Base-by-base conservation (phyloP, 2,329 filamentous ascomycete genomes). In the Thermoascus crustaceus region DNA sequence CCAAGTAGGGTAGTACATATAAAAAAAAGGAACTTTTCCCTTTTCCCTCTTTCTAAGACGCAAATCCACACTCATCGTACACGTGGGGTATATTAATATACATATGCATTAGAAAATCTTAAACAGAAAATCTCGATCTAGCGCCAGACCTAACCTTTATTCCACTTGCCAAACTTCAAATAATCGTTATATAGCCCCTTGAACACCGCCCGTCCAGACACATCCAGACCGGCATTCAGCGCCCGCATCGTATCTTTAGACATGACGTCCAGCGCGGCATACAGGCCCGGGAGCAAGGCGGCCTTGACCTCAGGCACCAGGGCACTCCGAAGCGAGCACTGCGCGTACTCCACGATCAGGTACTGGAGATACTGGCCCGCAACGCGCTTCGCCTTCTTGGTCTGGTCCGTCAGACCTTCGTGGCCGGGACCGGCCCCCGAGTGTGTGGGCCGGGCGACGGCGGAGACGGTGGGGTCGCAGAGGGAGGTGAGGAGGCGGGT, bases 391-490 rank as follows among this genome's bases (percentile, higher is more conserved):
- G 75, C 73, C 38, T 72, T 73, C 46, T 75, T 75, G 8, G 73
- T 72, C 38, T 74, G 69, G 42, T 80, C 76, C 17, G 71, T 71
- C 17, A 81, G 66, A 1, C 61, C 61, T 46, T 66, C 61, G 30
- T 60, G 59, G 5, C 64, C 61, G 11, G 50, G 45, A 3, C 53
- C n/a, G n/a, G n/a, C n/a, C n/a, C n/a, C 50, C 4, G 48, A 40
- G 17, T 56, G 54, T 5, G 47, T 47, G 5, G 55, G 53, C 10
- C 54, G 52, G 9, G 68, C 60, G 4, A 76, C 69, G 2, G 72
- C 68, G 0, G 72, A 74, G 30, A 74, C 68, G 0, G 76, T 75
- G 0, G 77, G 77, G 35, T 76, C 74, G 58, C 73, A 77, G 33
- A 80, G 67, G 0, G 73, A 69, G n/a, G 70, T 70, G 14, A 80